Evolutionary conservation across 139 green algal genomes (phyloP), one percentile per base, ranked within the genome.

Genomic region (Zygnema cylindricum): DNA sequence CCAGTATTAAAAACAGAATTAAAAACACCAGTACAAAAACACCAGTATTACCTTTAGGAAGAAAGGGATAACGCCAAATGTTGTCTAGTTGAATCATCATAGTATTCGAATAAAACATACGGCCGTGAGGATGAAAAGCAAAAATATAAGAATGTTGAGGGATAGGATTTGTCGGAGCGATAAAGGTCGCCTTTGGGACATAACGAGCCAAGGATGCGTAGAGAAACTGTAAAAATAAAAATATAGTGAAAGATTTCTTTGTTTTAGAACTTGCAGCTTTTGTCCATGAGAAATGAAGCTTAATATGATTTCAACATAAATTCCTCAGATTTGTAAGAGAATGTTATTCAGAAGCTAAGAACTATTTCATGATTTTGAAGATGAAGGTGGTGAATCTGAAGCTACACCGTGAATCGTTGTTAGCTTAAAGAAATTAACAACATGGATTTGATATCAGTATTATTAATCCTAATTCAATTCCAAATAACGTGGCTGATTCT

Each of bases 31-130:
- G n/a, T n/a, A n/a, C n/a, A n/a, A n/a, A n/a, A n/a, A n/a, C n/a
- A n/a, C n/a, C n/a, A n/a, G n/a, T n/a, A 2, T 55, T 2, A 88
- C 83, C 83, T 83, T 88, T 43, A 22, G 85, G 71, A 38, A 84
- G 82, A 36, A 82, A 82, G 25, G 41, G 40, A 30, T 86, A 35
- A 0, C 81, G 78, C 79, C 79, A 91, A 7, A 90, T 42, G 0
- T 82, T 54, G 3, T 91, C 38, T 0, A 69, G 7, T 81, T 91
- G 86, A 49, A 63, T 82, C 25, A 91, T 69, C 23, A 91, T n/a
- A n/a, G 79, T 69, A 16, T 63, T 84, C 54, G 39, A 77, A 82
- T 92, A 92, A 69, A 92, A 91, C 88, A 92, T 86, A 38, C 88
- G 63, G 11, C 88, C 88, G 55, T 92, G 88, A 36, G 88, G 88